phyloP scores from a whole-genome alignment of 2,329 filamentous ascomycete genomes.

The Ascochyta koolunga region DNA sequence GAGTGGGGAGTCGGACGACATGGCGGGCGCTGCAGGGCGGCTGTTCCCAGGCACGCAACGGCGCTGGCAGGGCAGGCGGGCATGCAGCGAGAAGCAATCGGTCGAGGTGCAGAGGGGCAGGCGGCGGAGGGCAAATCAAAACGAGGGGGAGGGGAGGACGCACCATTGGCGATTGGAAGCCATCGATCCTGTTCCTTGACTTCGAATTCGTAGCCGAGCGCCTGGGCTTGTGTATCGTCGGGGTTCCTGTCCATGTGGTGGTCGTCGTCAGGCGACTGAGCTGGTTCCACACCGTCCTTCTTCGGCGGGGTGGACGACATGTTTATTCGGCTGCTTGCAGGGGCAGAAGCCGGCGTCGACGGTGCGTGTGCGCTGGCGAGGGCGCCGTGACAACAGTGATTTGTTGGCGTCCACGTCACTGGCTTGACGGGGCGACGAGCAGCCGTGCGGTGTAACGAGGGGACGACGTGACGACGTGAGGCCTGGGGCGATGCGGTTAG shows the following conservation, averaged over 20 bases:
- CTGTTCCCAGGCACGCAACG: slow-evolving; percentile 37
- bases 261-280: slow-evolving; percentile 91
- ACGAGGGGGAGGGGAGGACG: slow-evolving; percentile 58
- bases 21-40: slow-evolving; percentile 48
- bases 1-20: slow-evolving; percentile 53
- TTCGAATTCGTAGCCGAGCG: slow-evolving; percentile 89
- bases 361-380: slow-evolving; percentile 57
- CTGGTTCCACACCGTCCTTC: slow-evolving; percentile 86
- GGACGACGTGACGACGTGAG: background rate
- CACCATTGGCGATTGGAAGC: slow-evolving; percentile 99
- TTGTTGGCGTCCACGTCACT: slow-evolving; percentile 51
- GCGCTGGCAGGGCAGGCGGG: slow-evolving; percentile 51
- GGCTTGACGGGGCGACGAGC: slow-evolving; percentile 22
- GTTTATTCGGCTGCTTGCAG: slow-evolving; percentile 73
- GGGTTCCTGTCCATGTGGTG: slow-evolving; percentile 86
- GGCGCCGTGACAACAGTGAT: slow-evolving; percentile 30
- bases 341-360: slow-evolving; percentile 38
- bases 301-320: slow-evolving; percentile 94
- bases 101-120: slow-evolving; percentile 47
- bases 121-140: slow-evolving; percentile 48
- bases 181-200: slow-evolving; percentile 99
- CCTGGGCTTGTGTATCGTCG: slow-evolving; percentile 77
- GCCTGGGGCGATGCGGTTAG: slow-evolving; percentile 21
- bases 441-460: slow-evolving; percentile 42
- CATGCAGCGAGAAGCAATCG: slow-evolving; percentile 52